Conservation (phyloP, 495 filamentous ascomycete species). For the Aspergillus wentii region DNA sequence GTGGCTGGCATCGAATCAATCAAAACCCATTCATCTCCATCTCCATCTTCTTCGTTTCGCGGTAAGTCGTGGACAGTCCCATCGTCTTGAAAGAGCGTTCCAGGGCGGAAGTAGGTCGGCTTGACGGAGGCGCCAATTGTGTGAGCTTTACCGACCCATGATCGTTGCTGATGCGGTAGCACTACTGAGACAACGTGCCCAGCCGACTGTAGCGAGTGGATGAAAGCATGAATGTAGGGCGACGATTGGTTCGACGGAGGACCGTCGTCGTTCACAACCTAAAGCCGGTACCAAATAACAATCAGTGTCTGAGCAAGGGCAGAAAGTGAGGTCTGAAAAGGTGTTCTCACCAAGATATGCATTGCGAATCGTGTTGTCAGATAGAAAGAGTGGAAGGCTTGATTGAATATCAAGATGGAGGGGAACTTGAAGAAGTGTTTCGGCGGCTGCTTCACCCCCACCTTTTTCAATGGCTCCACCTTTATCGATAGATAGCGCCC, state of each 20-base stretch:
- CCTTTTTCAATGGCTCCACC: too few relatives aligned
- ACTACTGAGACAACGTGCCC: constrained; percentile 86
- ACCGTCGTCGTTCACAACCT: constrained; percentile 93
- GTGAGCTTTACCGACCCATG: constrained; percentile 98
- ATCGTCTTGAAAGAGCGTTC: constrained; percentile 57
- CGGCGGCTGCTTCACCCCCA: too few relatives aligned
- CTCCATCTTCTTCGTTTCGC: constrained; percentile 47
- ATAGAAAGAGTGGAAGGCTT: constrained; percentile 12
- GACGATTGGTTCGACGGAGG: constrained; percentile 87
- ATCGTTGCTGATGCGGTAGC: constrained; percentile 85
- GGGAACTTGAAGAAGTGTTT: constrained; percentile 2
- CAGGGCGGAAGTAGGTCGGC: constrained; percentile 80
- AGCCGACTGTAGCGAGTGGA: constrained; percentile 66
- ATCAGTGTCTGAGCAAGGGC: not conserved
- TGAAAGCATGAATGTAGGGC: constrained; percentile 86
- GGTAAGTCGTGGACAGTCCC: constrained; percentile 59
- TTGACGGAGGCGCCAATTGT: constrained; percentile 80
- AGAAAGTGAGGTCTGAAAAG: too few relatives aligned
- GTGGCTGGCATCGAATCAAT: constrained; percentile 83
- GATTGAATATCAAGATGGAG: constrained; percentile 14
- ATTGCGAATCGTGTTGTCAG: constrained; percentile 19
- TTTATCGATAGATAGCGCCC: too few relatives aligned
- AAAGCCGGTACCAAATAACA: constrained; percentile 32
- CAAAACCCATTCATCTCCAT: constrained; percentile 85
- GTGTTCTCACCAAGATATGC: constrained; percentile 39